Evolutionary conservation across 257 asterid species (phyloP).

Genomic region (Penstemon davidsonii): DNA sequence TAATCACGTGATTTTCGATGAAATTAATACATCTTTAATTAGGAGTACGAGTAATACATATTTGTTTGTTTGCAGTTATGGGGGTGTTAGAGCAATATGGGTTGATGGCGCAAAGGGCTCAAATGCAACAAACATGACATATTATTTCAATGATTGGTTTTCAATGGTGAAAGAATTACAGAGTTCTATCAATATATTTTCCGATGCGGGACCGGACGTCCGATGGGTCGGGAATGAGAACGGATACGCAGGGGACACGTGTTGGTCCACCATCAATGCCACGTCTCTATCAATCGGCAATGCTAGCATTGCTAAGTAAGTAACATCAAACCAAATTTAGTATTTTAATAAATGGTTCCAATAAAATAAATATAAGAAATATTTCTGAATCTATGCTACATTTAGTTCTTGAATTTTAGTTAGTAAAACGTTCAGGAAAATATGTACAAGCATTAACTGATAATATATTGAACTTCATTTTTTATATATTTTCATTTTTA

Average conservation of each 20-base stretch:
- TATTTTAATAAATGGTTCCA: too few relatives aligned
- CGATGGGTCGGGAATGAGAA: constrained; percentile 94
- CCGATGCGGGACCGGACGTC: constrained; percentile 89
- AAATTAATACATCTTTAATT: too few relatives aligned
- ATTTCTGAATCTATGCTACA: too few relatives aligned
- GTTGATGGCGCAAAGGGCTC: constrained; percentile 95
- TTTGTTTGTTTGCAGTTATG: constrained; percentile 48
- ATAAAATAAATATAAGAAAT: too few relatives aligned
- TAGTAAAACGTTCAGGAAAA: too few relatives aligned
- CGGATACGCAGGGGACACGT: constrained; percentile 75
- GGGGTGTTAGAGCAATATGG: constrained; percentile 82
- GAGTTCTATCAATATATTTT: constrained; percentile 78
- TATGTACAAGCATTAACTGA: too few relatives aligned
- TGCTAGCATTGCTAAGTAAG: constrained; percentile 53
- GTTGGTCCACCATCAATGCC: constrained; percentile 90
- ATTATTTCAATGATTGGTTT: constrained; percentile 82
- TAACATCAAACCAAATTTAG: neutral
- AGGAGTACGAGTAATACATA: too few relatives aligned
- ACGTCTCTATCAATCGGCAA: constrained; percentile 76
- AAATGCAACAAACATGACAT: constrained; percentile 80
- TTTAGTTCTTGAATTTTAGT: too few relatives aligned
- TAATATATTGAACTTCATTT: too few relatives aligned
- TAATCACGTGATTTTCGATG: too few relatives aligned
- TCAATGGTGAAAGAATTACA: constrained; percentile 85
- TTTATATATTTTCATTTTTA: too few relatives aligned